Percentiles rank a stretch among this genome's conserved stretches.
These are phyloP conservation scores for Mucor saturninus DNA, from an alignment of 371 early-diverging fungal species.

Conservation along the genomic window DNA sequence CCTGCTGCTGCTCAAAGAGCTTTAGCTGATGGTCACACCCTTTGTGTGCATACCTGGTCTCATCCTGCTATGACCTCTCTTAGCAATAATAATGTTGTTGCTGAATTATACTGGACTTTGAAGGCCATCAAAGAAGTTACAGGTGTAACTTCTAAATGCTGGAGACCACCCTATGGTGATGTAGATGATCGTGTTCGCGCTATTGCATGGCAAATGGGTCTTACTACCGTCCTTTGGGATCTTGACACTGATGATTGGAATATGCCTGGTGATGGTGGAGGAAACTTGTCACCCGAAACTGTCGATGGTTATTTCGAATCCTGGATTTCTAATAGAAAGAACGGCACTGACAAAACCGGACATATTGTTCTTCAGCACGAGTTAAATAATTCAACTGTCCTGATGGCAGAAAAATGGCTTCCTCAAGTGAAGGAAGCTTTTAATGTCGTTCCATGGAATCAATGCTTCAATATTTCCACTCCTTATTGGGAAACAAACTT, in stretches of 20 bases:
- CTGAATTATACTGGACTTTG: constrained; percentile 61
- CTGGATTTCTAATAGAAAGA: constrained; percentile 43
- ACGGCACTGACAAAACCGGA: constrained; percentile 42
- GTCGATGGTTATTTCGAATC: constrained; percentile 48
- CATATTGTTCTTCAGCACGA: constrained; percentile 59
- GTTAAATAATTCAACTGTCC: constrained; percentile 47
- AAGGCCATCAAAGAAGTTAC: constrained; percentile 58
- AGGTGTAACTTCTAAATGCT: constrained; percentile 61
- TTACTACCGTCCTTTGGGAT: constrained; percentile 49
- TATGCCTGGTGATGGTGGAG: constrained; percentile 45
- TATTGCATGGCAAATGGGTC: constrained; percentile 58
- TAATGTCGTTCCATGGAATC: constrained; percentile 53
- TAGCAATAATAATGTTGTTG: constrained; percentile 59
- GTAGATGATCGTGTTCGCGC: constrained; percentile 61
- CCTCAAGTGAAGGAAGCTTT: constrained; percentile 46
- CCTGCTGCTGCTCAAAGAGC: constrained; percentile 43
- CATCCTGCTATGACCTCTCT: constrained; percentile 62
- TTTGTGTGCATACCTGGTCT: constrained; percentile 61
- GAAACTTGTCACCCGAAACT: constrained; percentile 35
- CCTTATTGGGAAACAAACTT: constrained; percentile 56
- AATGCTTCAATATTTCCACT: constrained; percentile 50
- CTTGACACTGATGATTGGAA: constrained; percentile 47
- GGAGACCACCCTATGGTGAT: constrained; percentile 63
- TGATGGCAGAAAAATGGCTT: constrained; percentile 52
- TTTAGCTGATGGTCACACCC: constrained; percentile 33